Base-by-base conservation (phyloP, 2,329 filamentous ascomycete genomes). In the Phyllosticta citribraziliensis region DNA sequence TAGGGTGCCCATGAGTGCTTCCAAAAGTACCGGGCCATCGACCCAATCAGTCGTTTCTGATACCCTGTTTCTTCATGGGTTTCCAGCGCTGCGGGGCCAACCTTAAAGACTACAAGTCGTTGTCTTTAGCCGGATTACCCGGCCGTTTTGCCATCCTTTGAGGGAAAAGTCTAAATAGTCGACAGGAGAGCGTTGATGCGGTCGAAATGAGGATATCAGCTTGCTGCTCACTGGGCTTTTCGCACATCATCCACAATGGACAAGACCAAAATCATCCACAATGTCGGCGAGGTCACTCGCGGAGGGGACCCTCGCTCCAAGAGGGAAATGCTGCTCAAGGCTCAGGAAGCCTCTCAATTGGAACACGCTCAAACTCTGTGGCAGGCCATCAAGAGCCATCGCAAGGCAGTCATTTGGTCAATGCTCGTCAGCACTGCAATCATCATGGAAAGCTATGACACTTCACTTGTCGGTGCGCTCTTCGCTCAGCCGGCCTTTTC, bases 401-500 rank as follows among this genome's bases (percentile, higher is more conserved):
- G 90, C 64, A 93, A 95, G 78, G 91, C 91, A 50, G 86, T 95
- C 61, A 81, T 78, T 14, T 96, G 90, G 89, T 90, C 87, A 68
- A 70, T 95, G 57, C 78, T 95, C 63, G 91, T 96, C 72, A 93
- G 88, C 12, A 91, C 88, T 0, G 90, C 88, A 71, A 94, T 96
- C 70, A 85, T 85, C 68, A 96, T 96, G 91, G 91, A 96, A 73
- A 90, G 89, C 6, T 94, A 91, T 74, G 89, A 95, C 71, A 80
- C 93, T 63, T 85, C 83, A 65, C 78, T 95, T 63, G 86, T 93
- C 69, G 89, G 87, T 73, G 91, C 89, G 72, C 88, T 92, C 67
- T 91, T 83, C 60, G 76, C 69, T 6, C 76, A 74, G 56, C 73
- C 74, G 2, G 70, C 73, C 52, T 79, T 79, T 72, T 75, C 78